phyloP scores from a whole-genome alignment of 768 basidiomycete genomes.

The Pulveroboletus sp. region DNA sequence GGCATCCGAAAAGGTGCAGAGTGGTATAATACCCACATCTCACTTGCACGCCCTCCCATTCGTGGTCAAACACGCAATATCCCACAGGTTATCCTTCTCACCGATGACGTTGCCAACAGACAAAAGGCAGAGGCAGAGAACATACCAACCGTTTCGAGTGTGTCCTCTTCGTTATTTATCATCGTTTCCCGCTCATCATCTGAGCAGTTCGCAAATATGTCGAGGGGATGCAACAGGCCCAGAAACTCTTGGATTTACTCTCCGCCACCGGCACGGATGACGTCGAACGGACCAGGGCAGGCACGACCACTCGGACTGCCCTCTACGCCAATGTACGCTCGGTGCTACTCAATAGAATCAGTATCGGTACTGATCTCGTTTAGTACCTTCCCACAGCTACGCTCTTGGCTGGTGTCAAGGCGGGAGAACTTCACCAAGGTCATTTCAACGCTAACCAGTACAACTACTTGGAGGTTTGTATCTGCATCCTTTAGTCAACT shows the following conservation, averaged over 20 bases:
- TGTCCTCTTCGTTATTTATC: background rate
- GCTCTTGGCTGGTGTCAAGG: constrained; percentile 79
- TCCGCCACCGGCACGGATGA: constrained; percentile 63
- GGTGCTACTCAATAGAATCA: background rate
- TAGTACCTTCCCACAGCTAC: constrained; percentile 79
- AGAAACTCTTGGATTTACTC: constrained; percentile 76
- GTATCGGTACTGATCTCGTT: background rate
- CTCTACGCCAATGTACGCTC: constrained; percentile 72
- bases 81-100: constrained; percentile 76
- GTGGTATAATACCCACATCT: constrained; percentile 84
- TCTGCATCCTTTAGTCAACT: background rate
- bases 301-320: constrained; percentile 49
- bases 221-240: constrained; percentile 63
- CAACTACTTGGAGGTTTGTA: constrained; percentile 86
- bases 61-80: constrained; percentile 46
- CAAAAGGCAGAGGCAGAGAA: constrained; percentile 68
- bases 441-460: constrained; percentile 95
- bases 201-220: constrained; percentile 74
- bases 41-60: constrained; percentile 46
- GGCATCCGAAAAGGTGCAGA: constrained; percentile 85
- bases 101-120: constrained; percentile 86
- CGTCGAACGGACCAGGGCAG: constrained; percentile 60
- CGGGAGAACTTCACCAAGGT: constrained; percentile 83
- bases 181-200: background rate
- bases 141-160: constrained; percentile 64